These are phyloP conservation scores for Knoxia roxburghii DNA, from an alignment of 257 asterid species.

Conservation along the genomic window DNA sequence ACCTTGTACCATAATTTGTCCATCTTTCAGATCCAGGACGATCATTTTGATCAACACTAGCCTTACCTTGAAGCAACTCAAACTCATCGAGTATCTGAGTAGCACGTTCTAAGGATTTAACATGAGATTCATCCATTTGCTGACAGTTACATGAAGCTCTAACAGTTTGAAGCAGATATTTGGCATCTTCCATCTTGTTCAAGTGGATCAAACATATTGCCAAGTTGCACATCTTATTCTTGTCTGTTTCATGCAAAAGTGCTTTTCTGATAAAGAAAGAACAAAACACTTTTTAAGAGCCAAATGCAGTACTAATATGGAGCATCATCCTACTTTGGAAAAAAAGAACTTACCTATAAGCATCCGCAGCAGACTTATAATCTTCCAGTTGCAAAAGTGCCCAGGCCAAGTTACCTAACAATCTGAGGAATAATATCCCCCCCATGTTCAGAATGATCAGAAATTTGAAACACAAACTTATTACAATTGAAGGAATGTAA, in stretches of 20 bases:
- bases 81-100: slow-evolving; percentile 28
- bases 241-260: slow-evolving; percentile 65
- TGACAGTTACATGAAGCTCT: slow-evolving; percentile 34
- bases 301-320: too few species aligned
- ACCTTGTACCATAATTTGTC: slow-evolving; percentile 26
- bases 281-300: background rate
- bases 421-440: slow-evolving; percentile 26
- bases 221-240: slow-evolving; percentile 86
- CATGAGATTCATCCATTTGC: slow-evolving; percentile 49
- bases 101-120: slow-evolving; percentile 55
- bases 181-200: slow-evolving; percentile 75
- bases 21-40: slow-evolving; percentile 9
- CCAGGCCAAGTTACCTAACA: slow-evolving; percentile 96
- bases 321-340: too few species aligned
- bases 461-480: background rate
- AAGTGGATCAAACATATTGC: slow-evolving; percentile 79
- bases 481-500: background rate
- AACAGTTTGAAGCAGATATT: slow-evolving; percentile 64
- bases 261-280: slow-evolving; percentile 61
- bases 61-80: too few species aligned
- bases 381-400: slow-evolving; percentile 69
- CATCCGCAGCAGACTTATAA: slow-evolving; percentile 68
- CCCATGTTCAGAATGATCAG: background rate
- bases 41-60: background rate
- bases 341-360: slow-evolving; percentile 69